Evolutionary conservation across 148 eudicot species (phyloP).

Genomic region (Fallopia convolvulus): DNA sequence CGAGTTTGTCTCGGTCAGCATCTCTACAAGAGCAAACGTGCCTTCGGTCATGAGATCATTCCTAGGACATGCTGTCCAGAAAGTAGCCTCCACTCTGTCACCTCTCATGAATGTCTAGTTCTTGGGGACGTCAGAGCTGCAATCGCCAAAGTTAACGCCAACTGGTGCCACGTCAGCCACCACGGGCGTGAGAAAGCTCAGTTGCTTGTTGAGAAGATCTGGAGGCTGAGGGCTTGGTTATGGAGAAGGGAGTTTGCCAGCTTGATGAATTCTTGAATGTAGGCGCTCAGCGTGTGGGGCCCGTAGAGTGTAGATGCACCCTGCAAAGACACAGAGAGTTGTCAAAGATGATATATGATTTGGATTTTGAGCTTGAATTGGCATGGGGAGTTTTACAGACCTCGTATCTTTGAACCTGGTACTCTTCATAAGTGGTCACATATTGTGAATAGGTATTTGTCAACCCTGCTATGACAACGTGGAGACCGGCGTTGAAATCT

Average conservation of each 20-base stretch:
- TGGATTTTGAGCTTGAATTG: neutral
- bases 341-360: neutral
- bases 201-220: conserved; percentile 70
- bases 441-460: conserved; percentile 95
- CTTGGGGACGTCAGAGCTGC: conserved; percentile 41
- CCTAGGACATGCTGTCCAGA: conserved; percentile 91
- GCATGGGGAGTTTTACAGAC: conserved; percentile 32
- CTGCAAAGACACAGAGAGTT: conserved; percentile 25
- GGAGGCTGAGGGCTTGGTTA: conserved; percentile 69
- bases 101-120: conserved; percentile 68
- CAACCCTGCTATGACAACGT: conserved; percentile 88
- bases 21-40: conserved; percentile 75
- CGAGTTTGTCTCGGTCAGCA: conserved; percentile 42
- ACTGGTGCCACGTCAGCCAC: conserved; percentile 59
- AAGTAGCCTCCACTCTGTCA: conserved; percentile 46
- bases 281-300: conserved; percentile 81
- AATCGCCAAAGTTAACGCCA: conserved; percentile 63
- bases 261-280: conserved; percentile 86
- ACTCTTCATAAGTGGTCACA: conserved; percentile 87
- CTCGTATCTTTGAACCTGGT: conserved; percentile 93
- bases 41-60: conserved; percentile 94
- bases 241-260: conserved; percentile 58
- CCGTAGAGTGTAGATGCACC: conserved; percentile 94
- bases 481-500: conserved; percentile 45
- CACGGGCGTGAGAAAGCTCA: conserved; percentile 72